Conservation (phyloP, 2,329 filamentous ascomycete species). For the Chrysoporthe cubensis region DNA sequence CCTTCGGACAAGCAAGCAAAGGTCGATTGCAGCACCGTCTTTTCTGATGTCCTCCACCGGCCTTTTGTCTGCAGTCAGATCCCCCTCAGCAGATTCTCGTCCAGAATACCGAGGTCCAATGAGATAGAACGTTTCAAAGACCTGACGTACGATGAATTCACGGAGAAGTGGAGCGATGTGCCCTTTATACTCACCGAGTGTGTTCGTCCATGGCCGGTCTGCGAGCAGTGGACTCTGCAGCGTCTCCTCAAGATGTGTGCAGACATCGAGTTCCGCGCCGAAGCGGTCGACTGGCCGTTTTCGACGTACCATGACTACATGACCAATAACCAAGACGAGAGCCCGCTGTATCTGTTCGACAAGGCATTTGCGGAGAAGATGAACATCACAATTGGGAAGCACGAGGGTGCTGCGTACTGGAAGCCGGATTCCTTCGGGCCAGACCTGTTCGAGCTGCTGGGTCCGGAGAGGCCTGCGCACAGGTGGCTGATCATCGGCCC, state of each 20-base stretch:
- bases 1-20: conserved; percentile 52
- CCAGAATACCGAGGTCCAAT: conserved; percentile 74
- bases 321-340: conserved; percentile 79
- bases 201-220: conserved; percentile 81
- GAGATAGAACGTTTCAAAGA: conserved; percentile 71
- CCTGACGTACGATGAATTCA: conserved; percentile 74
- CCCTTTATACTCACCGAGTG: conserved; percentile 88
- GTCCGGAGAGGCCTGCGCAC: conserved; percentile 78
- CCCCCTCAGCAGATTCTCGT: conserved; percentile 65
- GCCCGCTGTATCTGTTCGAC: conserved; percentile 91
- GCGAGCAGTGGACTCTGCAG: conserved; percentile 73
- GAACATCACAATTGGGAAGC: conserved; percentile 64
- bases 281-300: conserved; percentile 91
- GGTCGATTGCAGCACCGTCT: conserved; percentile 77
- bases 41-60: conserved; percentile 86
- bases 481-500: conserved; percentile 94
- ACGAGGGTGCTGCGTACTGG: conserved; percentile 67
- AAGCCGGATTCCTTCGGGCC: conserved; percentile 82
- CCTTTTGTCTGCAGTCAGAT: conserved; percentile 89
- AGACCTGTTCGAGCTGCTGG: conserved; percentile 82
- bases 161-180: conserved; percentile 72
- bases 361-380: conserved; percentile 87
- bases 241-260: conserved; percentile 66
- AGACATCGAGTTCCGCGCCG: conserved; percentile 77
- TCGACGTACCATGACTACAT: conserved; percentile 83